These are phyloP conservation scores for Venustampulla echinocandica DNA, from an alignment of 495 filamentous ascomycete species.

Conservation along the genomic window DNA sequence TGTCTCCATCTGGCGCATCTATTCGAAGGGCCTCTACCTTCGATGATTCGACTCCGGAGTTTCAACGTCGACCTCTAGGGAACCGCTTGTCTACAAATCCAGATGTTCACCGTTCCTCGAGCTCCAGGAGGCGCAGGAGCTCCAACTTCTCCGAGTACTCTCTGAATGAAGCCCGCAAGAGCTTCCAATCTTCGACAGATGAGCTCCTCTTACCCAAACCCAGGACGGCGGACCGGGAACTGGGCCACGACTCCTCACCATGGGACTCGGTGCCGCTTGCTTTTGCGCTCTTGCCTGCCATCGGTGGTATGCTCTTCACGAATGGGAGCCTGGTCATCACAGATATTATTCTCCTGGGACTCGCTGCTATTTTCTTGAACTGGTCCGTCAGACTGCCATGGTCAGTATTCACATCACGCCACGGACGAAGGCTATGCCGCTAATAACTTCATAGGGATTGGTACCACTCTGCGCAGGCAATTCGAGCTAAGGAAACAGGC, in stretches of 20 bases:
- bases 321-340: slow-evolving; percentile 77
- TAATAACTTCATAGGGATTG: slow-evolving; percentile 54
- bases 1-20: neutral
- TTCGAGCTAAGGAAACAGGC: slow-evolving; percentile 40
- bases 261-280: slow-evolving; percentile 74
- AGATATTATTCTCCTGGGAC: slow-evolving; percentile 67
- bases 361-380: slow-evolving; percentile 82
- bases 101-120: neutral
- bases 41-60: slow-evolving; percentile 19
- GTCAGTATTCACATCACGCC: slow-evolving; percentile 34
- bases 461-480: slow-evolving; percentile 73
- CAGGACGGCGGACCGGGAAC: slow-evolving; percentile 1
- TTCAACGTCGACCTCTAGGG: slow-evolving; percentile 6
- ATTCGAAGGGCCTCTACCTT: slow-evolving; percentile 13
- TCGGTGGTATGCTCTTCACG: slow-evolving; percentile 76
- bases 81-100: slow-evolving; percentile 5
- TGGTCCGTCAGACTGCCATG: slow-evolving; percentile 90
- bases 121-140: slow-evolving; percentile 47
- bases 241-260: slow-evolving; percentile 43
- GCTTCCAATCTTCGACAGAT: slow-evolving; percentile 62
- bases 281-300: slow-evolving; percentile 74
- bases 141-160: slow-evolving; percentile 67
- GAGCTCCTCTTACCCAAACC: slow-evolving; percentile 61
- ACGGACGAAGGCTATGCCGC: neutral
- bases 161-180: slow-evolving; percentile 55